phyloP scores from a whole-genome alignment of 202 grass and related monocot species.

The Digitaria exilis region DNA sequence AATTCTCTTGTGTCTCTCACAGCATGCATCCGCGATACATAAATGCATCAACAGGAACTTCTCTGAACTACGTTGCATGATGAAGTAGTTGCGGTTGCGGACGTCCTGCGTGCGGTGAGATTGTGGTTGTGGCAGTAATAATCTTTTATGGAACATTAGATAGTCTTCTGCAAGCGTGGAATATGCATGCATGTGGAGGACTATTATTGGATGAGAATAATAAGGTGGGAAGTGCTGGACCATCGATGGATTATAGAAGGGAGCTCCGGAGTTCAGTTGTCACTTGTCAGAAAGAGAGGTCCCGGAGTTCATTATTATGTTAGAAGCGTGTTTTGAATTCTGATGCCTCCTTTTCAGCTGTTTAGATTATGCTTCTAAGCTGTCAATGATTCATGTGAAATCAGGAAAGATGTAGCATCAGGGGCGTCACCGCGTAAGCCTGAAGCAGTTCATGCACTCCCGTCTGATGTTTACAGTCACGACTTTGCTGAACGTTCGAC shows the following conservation, averaged over 20 bases:
- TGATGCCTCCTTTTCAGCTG: constrained; percentile 10
- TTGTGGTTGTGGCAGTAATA: neutral
- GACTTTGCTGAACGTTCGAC: neutral
- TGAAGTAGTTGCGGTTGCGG: neutral
- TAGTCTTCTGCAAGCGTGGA: neutral
- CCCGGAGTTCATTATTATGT: neutral
- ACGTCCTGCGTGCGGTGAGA: neutral
- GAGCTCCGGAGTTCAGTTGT: neutral
- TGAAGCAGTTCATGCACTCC: neutral
- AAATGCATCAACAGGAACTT: neutral
- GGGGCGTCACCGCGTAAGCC: neutral
- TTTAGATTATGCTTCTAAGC: neutral
- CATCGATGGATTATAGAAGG: neutral
- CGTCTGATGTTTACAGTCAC: neutral
- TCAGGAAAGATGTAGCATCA: neutral
- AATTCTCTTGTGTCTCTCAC: neutral
- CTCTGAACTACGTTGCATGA: neutral
- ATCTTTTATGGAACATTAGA: neutral
- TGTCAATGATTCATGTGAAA: neutral
- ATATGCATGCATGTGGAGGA: neutral
- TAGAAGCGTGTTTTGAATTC: neutral
- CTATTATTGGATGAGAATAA: neutral
- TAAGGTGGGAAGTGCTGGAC: constrained; percentile 18
- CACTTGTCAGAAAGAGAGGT: neutral
- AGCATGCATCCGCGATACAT: neutral